phyloP scores from a whole-genome alignment of 2,329 filamentous ascomycete genomes.

The Scedosporium aurantiacum region DNA sequence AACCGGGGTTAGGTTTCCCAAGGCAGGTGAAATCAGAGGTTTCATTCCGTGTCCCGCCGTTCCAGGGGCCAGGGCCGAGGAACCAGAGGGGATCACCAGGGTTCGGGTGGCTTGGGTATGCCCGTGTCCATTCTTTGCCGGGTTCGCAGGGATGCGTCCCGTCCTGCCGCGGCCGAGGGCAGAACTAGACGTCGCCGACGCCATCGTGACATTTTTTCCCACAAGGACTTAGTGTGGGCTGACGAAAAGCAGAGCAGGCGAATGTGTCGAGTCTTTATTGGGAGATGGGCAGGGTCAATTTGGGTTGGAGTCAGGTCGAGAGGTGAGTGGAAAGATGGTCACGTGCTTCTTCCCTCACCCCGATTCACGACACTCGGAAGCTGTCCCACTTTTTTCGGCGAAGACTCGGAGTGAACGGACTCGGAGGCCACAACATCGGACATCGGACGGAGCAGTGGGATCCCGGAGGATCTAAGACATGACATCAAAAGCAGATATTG shows the following conservation, averaged over 20 bases:
- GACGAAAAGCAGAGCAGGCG: neutral
- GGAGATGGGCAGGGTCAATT: neutral
- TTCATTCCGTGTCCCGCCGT: neutral
- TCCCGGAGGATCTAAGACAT: no score
- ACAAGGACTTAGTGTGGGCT: no score
- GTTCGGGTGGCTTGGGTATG: neutral
- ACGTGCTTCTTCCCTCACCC: no score
- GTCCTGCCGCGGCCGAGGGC: neutral
- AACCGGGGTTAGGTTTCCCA: neutral
- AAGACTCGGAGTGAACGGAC: no score
- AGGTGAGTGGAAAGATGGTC: neutral
- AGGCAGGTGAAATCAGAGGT: neutral
- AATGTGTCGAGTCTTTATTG: neutral
- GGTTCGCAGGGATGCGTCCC: neutral
- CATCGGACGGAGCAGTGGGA: no score
- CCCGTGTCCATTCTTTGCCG: neutral
- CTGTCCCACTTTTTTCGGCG: no score
- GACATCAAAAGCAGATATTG: no score
- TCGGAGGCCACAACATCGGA: no score
- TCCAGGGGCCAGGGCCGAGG: neutral
- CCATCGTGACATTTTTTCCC: neutral
- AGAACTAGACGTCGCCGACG: neutral
- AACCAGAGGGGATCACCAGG: neutral
- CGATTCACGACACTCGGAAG: no score
- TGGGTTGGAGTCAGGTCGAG: neutral